Percentiles rank a stretch among this genome's conserved stretches.
phyloP scores from a whole-genome alignment of 768 basidiomycete genomes.

The Grammothele lineata region DNA sequence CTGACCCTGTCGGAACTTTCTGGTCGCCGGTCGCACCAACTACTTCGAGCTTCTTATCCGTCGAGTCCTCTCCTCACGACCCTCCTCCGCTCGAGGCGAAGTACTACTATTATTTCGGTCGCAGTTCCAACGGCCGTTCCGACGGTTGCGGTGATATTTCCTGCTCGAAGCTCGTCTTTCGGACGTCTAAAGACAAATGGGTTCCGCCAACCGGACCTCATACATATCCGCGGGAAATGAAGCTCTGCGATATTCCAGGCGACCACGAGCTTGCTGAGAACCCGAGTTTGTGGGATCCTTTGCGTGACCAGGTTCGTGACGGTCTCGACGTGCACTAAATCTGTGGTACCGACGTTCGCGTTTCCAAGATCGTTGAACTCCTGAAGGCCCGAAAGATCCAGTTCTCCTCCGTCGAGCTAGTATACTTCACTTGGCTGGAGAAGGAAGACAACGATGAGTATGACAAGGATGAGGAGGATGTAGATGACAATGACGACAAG shows the following conservation, averaged over 20 bases:
- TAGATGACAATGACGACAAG: too few species aligned
- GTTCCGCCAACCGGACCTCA: slow-evolving; percentile 15
- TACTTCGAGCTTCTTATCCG: too few species aligned
- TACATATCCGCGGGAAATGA: slow-evolving; percentile 13
- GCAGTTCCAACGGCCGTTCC: too few species aligned
- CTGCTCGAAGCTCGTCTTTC: slow-evolving; percentile 20
- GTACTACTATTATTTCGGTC: slow-evolving; percentile 21
- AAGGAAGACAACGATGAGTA: too few species aligned
- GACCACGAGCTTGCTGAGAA: slow-evolving; percentile 18
- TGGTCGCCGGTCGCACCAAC: too few species aligned
- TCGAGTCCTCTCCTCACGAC: slow-evolving; percentile 8
- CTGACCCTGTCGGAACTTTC: too few species aligned
- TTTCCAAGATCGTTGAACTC: slow-evolving; percentile 14
- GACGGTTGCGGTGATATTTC: slow-evolving; percentile 11
- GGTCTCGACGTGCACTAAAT: slow-evolving; percentile 21
- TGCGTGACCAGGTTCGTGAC: neutral
- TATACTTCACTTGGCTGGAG: slow-evolving; percentile 13
- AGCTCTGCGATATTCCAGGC: slow-evolving; percentile 18
- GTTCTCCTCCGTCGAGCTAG: slow-evolving; percentile 13
- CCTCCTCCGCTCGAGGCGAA: slow-evolving; percentile 20
- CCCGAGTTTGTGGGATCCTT: neutral
- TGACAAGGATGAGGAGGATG: too few species aligned
- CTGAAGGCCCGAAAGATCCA: slow-evolving; percentile 9
- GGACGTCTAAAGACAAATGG: slow-evolving; percentile 18
- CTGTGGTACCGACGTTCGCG: slow-evolving; percentile 10